These are phyloP conservation scores for Lentinula raphanica DNA, from an alignment of 768 basidiomycete species.

Conservation along the genomic window DNA sequence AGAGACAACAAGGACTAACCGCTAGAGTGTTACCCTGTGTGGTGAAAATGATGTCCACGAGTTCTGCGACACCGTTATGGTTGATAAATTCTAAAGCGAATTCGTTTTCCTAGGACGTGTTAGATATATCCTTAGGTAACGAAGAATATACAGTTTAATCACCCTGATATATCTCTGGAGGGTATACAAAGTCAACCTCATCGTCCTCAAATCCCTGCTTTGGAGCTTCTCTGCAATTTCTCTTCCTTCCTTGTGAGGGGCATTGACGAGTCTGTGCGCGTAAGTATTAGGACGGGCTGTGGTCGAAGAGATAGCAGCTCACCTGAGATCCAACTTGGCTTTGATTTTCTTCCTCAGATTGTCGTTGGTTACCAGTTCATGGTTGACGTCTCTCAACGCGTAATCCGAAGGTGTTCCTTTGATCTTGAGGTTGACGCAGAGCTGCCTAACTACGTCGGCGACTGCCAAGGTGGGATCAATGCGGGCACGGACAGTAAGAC, in stretches of 20 bases:
- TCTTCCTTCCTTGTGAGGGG: conserved; percentile 73
- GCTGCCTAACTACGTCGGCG: conserved; percentile 78
- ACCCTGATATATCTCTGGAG: conserved; percentile 79
- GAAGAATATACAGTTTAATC: conserved; percentile 16
- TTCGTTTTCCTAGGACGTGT: conserved; percentile 60
- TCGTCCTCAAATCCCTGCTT: conserved; percentile 50
- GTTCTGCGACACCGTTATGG: conserved; percentile 62
- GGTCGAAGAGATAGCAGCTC: conserved; percentile 18
- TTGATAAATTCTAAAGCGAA: conserved; percentile 77
- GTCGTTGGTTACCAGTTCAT: conserved; percentile 82
- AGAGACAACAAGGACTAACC: conserved; percentile 33
- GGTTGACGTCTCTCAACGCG: conserved; percentile 76
- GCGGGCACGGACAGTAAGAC: conserved; percentile 70
- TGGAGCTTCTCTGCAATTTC: conserved; percentile 70
- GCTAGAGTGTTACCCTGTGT: conserved; percentile 82
- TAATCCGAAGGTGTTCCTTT: conserved; percentile 67
- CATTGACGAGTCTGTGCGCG: conserved; percentile 63
- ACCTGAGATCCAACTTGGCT: conserved; percentile 76
- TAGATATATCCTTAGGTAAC: conserved; percentile 1
- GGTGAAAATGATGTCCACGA: conserved; percentile 63
- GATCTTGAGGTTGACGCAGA: conserved; percentile 77
- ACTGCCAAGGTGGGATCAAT: conserved; percentile 83
- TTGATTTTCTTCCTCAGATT: conserved; percentile 81
- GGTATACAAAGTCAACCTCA: conserved; percentile 68
- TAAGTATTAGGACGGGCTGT: not conserved